A percentile compares a stretch with the other conserved stretches of the same genome.
phyloP scores from a whole-genome alignment of 2,329 filamentous ascomycete genomes.

The Fusarium incarnatum region DNA sequence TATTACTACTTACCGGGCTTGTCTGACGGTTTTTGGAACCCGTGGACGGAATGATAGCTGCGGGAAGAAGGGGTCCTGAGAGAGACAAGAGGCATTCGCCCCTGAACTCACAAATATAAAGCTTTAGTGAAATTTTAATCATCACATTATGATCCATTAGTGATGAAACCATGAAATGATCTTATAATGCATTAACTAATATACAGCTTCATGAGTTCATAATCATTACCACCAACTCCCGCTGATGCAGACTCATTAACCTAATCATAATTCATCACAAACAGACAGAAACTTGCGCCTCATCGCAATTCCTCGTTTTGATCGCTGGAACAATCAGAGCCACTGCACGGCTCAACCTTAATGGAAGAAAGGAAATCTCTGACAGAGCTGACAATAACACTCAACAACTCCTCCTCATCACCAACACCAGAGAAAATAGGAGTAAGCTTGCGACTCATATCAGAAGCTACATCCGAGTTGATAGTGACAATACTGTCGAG shows the following conservation, averaged over 20 bases:
- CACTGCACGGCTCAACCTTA: not conserved
- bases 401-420: not conserved
- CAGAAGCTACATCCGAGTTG: not conserved
- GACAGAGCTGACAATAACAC: slow-evolving; percentile 4
- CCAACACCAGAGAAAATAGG: not conserved
- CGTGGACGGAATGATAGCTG: not conserved
- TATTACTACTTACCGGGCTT: not conserved
- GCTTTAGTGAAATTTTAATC: not conserved
- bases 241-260: not conserved
- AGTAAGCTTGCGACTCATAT: not conserved
- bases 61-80: not conserved
- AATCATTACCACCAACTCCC: not conserved
- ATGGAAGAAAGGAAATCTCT: not conserved
- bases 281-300: not conserved
- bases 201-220: slow-evolving; percentile 4
- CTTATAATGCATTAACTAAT: not conserved
- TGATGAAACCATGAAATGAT: not conserved
- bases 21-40: not conserved
- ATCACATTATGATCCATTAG: no score
- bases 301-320: slow-evolving; percentile 1
- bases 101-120: not conserved
- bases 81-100: not conserved
- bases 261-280: slow-evolving; percentile 6
- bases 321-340: not conserved
- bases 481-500: not conserved